phyloP scores from a whole-genome alignment of 2,329 filamentous ascomycete genomes.

The Aaosphaeria pasadenensis region DNA sequence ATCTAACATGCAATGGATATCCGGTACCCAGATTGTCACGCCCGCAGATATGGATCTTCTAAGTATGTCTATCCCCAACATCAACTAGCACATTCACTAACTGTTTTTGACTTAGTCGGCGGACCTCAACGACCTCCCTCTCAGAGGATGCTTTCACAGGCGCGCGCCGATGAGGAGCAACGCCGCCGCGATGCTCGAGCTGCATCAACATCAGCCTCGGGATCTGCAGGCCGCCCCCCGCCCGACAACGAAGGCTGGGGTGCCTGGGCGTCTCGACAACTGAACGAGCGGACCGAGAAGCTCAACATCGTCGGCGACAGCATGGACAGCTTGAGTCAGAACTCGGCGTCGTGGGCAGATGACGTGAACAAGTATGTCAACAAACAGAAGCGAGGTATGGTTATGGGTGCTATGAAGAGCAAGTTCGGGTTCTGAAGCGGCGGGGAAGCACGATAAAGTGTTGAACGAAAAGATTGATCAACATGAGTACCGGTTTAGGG shows the following conservation, averaged over 20 bases:
- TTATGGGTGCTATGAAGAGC: slow-evolving; percentile 58
- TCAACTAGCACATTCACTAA: too few species aligned
- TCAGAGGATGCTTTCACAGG: slow-evolving; percentile 81
- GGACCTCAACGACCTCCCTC: slow-evolving; percentile 84
- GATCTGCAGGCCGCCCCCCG: slow-evolving; percentile 19
- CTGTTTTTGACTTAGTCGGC: slow-evolving; percentile 54
- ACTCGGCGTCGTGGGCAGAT: slow-evolving; percentile 78
- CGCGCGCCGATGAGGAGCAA: slow-evolving; percentile 69
- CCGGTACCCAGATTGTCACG: slow-evolving; percentile 87
- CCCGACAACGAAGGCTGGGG: slow-evolving; percentile 54
- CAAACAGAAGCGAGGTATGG: slow-evolving; percentile 81
- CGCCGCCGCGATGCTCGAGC: slow-evolving; percentile 34
- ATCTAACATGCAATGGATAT: slow-evolving; percentile 93
- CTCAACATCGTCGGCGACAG: slow-evolving; percentile 78
- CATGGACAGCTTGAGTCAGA: slow-evolving; percentile 78
- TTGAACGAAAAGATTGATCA: too few species aligned
- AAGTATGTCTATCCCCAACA: slow-evolving; percentile 42
- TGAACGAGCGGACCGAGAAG: slow-evolving; percentile 89
- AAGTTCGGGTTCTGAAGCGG: slow-evolving; percentile 30
- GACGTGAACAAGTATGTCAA: slow-evolving; percentile 85
- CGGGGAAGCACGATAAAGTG: too few species aligned
- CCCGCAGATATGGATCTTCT: slow-evolving; percentile 84
- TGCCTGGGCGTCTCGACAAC: slow-evolving; percentile 79
- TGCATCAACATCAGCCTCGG: slow-evolving; percentile 35
- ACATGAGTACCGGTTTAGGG: too few species aligned